Evolutionary conservation across 2,329 filamentous ascomycete genomes (phyloP).

Genomic region (Raffaelea deltoideospora): DNA sequence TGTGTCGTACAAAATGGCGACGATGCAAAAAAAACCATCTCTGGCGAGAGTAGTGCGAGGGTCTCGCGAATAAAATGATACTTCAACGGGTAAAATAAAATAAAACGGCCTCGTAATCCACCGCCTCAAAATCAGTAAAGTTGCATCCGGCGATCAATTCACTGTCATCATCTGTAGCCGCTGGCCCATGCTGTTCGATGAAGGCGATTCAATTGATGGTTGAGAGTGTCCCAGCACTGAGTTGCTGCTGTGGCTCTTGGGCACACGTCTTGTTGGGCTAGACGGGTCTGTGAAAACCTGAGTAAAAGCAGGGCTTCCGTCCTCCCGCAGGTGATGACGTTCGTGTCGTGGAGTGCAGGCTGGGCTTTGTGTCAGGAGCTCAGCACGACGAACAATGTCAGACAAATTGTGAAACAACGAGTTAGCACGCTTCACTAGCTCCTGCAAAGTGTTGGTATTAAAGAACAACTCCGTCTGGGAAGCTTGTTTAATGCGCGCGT

Average conservation of each 20-base stretch:
- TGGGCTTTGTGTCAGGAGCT: slow-evolving; percentile 42
- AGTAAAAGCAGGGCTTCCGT: slow-evolving; percentile 53
- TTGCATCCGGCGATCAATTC: slow-evolving; percentile 20
- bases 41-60: no score
- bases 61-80: no score
- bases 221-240: slow-evolving; percentile 27
- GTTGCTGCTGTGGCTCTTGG: slow-evolving; percentile 38
- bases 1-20: no score
- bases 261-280: slow-evolving; percentile 35
- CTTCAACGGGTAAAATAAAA: no score
- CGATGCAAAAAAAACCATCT: no score
- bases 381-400: slow-evolving; percentile 42
- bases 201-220: slow-evolving; percentile 35
- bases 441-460: slow-evolving; percentile 53
- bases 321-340: slow-evolving; percentile 22
- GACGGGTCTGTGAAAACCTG: slow-evolving; percentile 49
- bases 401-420: slow-evolving; percentile 44
- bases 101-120: background rate
- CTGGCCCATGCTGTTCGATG: slow-evolving; percentile 32
- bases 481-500: slow-evolving; percentile 16
- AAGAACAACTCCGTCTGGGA: slow-evolving; percentile 45
- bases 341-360: slow-evolving; percentile 31
- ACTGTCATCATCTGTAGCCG: slow-evolving; percentile 53
- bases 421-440: slow-evolving; percentile 47
- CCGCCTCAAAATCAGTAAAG: background rate